These are phyloP conservation scores for Thalassiosira pacifica DNA, from an alignment of 352 stramenopile species.

Conservation along the genomic window DNA sequence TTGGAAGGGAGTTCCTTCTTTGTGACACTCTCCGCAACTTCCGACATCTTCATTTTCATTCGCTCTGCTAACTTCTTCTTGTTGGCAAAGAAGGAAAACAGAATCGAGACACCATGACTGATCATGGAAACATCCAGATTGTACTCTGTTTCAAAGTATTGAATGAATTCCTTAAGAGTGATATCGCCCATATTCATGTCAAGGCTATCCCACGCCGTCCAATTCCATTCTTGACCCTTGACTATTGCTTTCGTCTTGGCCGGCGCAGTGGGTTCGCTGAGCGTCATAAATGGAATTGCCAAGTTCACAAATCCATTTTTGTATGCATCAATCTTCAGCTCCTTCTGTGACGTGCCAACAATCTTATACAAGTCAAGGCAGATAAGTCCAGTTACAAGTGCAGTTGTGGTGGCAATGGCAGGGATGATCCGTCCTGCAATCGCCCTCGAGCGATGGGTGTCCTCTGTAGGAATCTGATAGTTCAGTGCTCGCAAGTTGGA, in stretches of 20 bases:
- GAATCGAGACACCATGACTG: slow-evolving; percentile 93
- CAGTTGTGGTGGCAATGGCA: slow-evolving; percentile 99
- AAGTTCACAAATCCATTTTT: slow-evolving; percentile 99
- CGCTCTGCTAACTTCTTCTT: slow-evolving; percentile 92
- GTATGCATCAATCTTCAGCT: slow-evolving; percentile 92
- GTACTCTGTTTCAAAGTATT: slow-evolving; percentile 95
- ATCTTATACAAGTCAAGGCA: slow-evolving; percentile 98
- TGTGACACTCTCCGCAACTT: slow-evolving; percentile 95
- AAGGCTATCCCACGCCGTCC: slow-evolving; percentile 97
- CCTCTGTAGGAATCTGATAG: slow-evolving; percentile 98
- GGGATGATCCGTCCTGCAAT: slow-evolving; percentile 99
- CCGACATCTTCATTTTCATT: slow-evolving; percentile 96
- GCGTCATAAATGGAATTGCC: slow-evolving; percentile 97
- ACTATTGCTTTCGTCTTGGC: slow-evolving; percentile 93
- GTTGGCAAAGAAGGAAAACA: slow-evolving; percentile 91
- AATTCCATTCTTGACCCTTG: slow-evolving; percentile 95
- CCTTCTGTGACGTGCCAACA: slow-evolving; percentile 84
- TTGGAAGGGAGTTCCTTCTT: slow-evolving; percentile 95
- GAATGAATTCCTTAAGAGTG: slow-evolving; percentile 95
- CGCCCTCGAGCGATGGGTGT: slow-evolving; percentile 97
- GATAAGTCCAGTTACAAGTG: slow-evolving; percentile 97
- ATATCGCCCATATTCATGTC: slow-evolving; percentile 94
- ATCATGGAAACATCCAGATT: slow-evolving; percentile 98
- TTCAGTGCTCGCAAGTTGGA: slow-evolving; percentile 97
- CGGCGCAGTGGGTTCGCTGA: slow-evolving; percentile 95